Evolutionary conservation across 2,329 filamentous ascomycete genomes (phyloP).

Genomic region (Hypoxylon sp.): DNA sequence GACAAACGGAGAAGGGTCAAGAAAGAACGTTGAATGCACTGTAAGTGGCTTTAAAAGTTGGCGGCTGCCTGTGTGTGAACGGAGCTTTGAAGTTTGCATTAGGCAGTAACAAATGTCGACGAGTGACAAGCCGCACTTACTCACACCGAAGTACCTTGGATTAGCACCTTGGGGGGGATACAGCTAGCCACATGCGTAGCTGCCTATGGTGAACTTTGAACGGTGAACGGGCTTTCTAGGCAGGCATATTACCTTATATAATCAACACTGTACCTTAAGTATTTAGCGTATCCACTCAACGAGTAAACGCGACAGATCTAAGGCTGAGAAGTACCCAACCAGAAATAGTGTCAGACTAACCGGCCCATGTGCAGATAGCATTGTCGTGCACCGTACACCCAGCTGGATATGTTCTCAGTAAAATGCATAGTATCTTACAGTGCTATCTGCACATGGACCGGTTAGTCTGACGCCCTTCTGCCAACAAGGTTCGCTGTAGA

Average conservation of each 20-base stretch:
- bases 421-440: too few species aligned
- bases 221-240: not conserved
- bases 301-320: not conserved
- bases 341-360: too few species aligned
- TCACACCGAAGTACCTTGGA: constrained; percentile 3
- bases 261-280: not conserved
- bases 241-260: not conserved
- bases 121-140: not conserved
- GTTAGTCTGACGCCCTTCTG: too few species aligned
- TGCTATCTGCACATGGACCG: too few species aligned
- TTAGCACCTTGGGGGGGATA: too few species aligned
- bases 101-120: constrained; percentile 1
- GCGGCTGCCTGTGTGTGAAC: too few species aligned
- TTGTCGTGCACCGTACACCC: too few species aligned
- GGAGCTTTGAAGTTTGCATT: not conserved
- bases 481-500: not conserved
- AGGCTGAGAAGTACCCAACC: not conserved
- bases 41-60: too few species aligned
- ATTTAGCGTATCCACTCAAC: not conserved
- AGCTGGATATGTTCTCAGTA: too few species aligned
- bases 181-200: not conserved
- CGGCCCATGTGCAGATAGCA: too few species aligned
- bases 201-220: not conserved
- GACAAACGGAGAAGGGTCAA: not conserved
- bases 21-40: too few species aligned